These are phyloP conservation scores for Cardamine resedifolia DNA, from an alignment of 345 rosid genomes.

Conservation along the genomic window DNA sequence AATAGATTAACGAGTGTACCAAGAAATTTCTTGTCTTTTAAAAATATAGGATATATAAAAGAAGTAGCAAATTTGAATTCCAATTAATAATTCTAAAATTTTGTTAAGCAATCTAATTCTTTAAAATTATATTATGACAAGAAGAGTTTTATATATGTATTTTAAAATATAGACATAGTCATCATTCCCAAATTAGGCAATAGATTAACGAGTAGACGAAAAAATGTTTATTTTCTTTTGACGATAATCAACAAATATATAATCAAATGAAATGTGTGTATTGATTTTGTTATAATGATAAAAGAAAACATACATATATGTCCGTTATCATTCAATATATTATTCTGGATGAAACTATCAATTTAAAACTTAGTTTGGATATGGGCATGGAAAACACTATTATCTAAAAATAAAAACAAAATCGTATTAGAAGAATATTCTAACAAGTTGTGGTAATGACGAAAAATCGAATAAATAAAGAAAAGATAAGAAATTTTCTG, in stretches of 20 bases:
- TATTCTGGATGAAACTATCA: background rate
- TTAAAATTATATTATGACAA: background rate
- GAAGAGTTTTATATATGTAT: background rate
- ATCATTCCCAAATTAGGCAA: background rate
- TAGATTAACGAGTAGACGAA: background rate
- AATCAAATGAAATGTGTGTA: background rate
- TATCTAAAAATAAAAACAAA: constrained; percentile 1
- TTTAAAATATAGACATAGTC: background rate
- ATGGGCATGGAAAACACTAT: background rate
- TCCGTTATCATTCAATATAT: background rate
- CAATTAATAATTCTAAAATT: background rate
- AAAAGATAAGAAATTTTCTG: constrained; percentile 18
- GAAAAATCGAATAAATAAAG: background rate
- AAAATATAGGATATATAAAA: background rate
- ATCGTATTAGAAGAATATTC: constrained; percentile 4
- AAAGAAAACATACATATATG: background rate
- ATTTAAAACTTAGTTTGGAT: background rate
- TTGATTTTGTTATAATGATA: background rate
- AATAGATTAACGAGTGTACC: background rate
- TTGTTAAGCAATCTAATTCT: background rate
- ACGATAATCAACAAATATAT: background rate
- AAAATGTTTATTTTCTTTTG: background rate
- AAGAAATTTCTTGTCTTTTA: background rate
- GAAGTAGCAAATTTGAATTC: background rate
- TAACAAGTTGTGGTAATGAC: constrained; percentile 21